These are phyloP conservation scores for Bacidia gigantensis DNA, from an alignment of 495 filamentous ascomycete genomes.

Conservation along the genomic window DNA sequence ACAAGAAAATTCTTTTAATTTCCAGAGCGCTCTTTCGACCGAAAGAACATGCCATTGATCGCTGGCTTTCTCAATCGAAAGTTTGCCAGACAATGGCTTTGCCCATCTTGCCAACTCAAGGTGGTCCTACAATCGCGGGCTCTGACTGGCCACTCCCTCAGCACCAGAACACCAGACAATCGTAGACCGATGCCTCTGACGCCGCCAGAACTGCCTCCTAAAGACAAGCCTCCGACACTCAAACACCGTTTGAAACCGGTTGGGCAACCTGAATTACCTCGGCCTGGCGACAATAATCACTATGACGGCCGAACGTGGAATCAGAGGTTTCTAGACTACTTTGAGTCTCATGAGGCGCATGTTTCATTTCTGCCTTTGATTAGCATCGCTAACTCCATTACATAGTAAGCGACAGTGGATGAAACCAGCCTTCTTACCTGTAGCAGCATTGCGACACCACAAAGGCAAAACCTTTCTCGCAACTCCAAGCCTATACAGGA, in stretches of 20 bases:
- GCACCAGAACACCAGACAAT: background rate
- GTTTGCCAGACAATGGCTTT: slow-evolving; percentile 5
- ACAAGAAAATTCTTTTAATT: too few species aligned
- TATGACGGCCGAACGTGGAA: slow-evolving; percentile 50
- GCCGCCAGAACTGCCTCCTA: background rate
- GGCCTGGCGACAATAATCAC: slow-evolving; percentile 66
- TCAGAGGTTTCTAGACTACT: slow-evolving; percentile 66
- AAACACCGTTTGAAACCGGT: slow-evolving; percentile 65
- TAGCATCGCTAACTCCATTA: slow-evolving; percentile 18
- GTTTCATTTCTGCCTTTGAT: background rate
- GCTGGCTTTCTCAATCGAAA: background rate
- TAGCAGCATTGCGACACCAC: slow-evolving; percentile 63
- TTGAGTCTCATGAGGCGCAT: slow-evolving; percentile 47
- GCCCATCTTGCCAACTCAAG: slow-evolving; percentile 8
- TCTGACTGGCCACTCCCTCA: background rate
- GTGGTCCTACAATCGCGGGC: slow-evolving; percentile 1
- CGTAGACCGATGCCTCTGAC: slow-evolving; percentile 7
- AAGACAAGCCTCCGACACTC: slow-evolving; percentile 45
- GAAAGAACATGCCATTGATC: too few species aligned
- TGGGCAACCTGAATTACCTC: slow-evolving; percentile 58
- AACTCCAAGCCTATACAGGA: slow-evolving; percentile 59
- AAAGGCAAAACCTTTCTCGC: slow-evolving; percentile 82
- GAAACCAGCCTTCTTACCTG: slow-evolving; percentile 88
- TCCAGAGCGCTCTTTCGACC: too few species aligned
- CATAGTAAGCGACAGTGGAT: slow-evolving; percentile 41